Evolutionary conservation across 306 rosid genomes (phyloP).

Genomic region (Rubus parviflorus): DNA sequence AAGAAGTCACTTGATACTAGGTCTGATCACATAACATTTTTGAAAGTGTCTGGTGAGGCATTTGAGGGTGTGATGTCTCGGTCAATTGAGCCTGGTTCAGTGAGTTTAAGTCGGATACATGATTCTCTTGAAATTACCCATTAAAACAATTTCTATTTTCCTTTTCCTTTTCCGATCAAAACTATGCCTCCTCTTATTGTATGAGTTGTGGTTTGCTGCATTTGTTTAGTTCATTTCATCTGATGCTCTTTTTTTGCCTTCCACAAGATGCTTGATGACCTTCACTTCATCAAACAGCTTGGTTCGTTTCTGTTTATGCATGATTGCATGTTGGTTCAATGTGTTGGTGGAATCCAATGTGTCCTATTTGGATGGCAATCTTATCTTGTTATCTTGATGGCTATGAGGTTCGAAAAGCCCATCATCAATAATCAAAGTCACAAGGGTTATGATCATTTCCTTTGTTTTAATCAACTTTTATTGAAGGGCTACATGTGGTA

Average conservation of each 20-base stretch:
- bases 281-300: background rate
- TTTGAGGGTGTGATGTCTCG: background rate
- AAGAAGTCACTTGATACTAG: background rate
- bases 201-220: background rate
- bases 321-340: background rate
- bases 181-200: background rate
- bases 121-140: background rate
- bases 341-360: slow-evolving; percentile 1
- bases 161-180: background rate
- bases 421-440: background rate
- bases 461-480: no score
- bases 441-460: background rate
- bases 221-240: background rate
- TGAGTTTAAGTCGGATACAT: background rate
- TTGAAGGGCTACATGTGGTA: no score
- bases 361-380: background rate
- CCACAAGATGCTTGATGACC: background rate
- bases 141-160: background rate
- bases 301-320: background rate
- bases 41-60: background rate
- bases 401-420: background rate
- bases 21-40: background rate
- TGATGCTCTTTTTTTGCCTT: background rate
- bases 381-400: background rate
- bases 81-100: background rate